phyloP scores from a whole-genome alignment of 768 basidiomycete species.

The Mrakia frigida region DNA sequence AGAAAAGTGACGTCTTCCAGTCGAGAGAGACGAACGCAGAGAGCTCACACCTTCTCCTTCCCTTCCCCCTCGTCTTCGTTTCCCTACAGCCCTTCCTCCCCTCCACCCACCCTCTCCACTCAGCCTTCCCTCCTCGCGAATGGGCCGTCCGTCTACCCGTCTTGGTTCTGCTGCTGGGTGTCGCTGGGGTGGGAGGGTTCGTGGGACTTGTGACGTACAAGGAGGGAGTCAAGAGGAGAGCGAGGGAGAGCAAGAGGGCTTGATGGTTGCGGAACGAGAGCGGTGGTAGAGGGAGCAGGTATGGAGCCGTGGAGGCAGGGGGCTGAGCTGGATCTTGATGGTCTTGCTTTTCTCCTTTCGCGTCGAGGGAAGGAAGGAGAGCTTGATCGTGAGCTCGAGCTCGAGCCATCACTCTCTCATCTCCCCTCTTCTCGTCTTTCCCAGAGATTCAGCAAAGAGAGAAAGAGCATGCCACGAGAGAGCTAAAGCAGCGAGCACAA shows the following conservation, averaged over 20 bases:
- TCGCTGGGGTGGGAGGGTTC: constrained; percentile 74
- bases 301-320: not conserved
- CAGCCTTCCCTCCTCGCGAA: constrained; percentile 78
- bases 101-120: constrained; percentile 45
- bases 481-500: no score
- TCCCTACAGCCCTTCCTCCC: constrained; percentile 16
- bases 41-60: not conserved
- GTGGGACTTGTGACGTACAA: constrained; percentile 68
- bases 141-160: constrained; percentile 88
- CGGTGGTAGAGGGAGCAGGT: no score
- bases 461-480: no score
- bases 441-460: no score
- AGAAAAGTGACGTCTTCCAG: not conserved
- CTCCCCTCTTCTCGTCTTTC: no score
- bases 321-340: not conserved
- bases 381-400: no score
- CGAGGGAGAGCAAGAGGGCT: constrained; percentile 53
- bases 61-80: not conserved
- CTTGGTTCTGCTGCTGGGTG: constrained; percentile 70
- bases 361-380: no score
- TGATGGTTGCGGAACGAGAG: constrained; percentile 27
- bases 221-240: constrained; percentile 65
- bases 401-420: no score
- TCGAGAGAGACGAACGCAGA: no score
- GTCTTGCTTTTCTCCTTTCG: no score